Conservation (phyloP, 1,139 yeast species). For the Pneumocystis sp. region DNA sequence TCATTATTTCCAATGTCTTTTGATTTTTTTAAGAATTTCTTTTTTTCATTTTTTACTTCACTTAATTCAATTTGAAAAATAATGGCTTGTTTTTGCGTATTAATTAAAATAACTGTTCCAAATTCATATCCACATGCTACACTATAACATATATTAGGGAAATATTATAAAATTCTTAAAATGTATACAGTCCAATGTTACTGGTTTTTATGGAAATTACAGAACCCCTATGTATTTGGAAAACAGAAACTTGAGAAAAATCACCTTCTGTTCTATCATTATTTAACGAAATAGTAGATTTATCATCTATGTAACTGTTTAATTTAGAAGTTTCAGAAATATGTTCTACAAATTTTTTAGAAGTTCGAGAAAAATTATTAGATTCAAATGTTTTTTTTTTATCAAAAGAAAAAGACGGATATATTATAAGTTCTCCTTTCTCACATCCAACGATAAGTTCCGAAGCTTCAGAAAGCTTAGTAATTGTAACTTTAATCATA, state of each 20-base stretch:
- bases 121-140: constrained; percentile 62
- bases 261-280: neutral
- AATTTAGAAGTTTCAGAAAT: neutral
- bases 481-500: neutral
- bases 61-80: constrained; percentile 37
- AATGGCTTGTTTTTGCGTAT: constrained; percentile 73
- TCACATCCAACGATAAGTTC: neutral
- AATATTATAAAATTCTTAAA: neutral
- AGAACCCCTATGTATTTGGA: neutral
- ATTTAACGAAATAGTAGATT: neutral
- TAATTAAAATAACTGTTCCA: constrained; percentile 64
- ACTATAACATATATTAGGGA: neutral
- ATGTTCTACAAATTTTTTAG: neutral
- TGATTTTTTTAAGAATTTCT: constrained; percentile 7
- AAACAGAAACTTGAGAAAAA: neutral
- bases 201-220: neutral
- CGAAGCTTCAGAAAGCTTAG: neutral
- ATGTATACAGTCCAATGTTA: neutral
- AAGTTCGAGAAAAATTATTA: neutral
- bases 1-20: constrained; percentile 50
- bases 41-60: constrained; percentile 6
- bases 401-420: neutral
- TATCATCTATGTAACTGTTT: neutral
- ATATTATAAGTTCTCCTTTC: neutral
- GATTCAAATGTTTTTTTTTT: neutral